Conservation (phyloP, 441 rosid genomes). For the Syzygium syzygioides region DNA sequence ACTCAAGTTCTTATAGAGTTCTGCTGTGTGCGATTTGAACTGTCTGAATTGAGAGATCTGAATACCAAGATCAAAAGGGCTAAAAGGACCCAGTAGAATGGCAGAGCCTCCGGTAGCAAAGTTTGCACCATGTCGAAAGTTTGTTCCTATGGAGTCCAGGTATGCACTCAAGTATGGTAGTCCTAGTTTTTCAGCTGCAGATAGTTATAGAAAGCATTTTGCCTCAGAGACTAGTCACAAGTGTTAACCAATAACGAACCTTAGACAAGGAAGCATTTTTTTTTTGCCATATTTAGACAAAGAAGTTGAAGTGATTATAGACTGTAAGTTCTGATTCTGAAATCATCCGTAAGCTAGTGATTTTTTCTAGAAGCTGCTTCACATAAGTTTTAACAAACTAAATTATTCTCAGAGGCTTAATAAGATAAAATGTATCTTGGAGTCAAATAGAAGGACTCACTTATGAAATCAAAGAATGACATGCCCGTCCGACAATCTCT, state of each 20-base stretch:
- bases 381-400: background rate
- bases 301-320: background rate
- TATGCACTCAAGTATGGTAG: background rate
- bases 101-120: background rate
- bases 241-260: background rate
- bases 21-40: background rate
- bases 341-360: background rate
- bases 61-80: slow-evolving; percentile 3
- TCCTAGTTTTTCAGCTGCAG: slow-evolving; percentile 4
- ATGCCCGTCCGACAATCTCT: background rate
- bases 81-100: background rate
- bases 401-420: background rate
- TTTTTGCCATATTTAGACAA: background rate
- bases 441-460: background rate
- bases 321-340: background rate
- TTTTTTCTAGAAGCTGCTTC: background rate
- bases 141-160: slow-evolving; percentile 1
- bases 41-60: background rate
- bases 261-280: background rate
- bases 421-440: background rate
- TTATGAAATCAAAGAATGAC: slow-evolving; percentile 3
- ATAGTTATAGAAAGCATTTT: background rate
- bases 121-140: background rate
- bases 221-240: background rate
- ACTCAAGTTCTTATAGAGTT: background rate